Base-by-base conservation (phyloP, 108 stramenopile genomes). In the Cyclotella cryptica region DNA sequence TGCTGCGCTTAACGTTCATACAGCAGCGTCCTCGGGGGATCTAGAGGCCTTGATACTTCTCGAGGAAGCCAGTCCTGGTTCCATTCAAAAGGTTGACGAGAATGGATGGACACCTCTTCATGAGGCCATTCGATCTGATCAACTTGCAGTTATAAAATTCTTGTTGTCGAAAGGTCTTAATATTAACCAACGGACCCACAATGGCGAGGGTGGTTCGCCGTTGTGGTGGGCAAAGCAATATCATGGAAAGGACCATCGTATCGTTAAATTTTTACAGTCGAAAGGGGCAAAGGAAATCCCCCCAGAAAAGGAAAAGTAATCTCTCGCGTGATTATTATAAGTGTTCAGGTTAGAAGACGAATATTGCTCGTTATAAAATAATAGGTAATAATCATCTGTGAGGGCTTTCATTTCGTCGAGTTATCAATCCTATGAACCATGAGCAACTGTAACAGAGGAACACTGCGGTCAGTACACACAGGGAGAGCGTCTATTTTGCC, bases 81-180 rank as follows among this genome's bases (percentile, higher is more conserved):
- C 44, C 0, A 65, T 65, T 47, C 28, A 65, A 45, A 45, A 65
- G 7, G 45, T 65, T 0, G 64, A 96, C 69, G 55, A 65, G 3
- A 96, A 96, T 75, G 90, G 88, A 39, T 93, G 95, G 95, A 70
- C 78, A 30, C 88, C 95, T 14, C 30, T 96, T 22, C 92, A 93
- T 72, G 95, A 96, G 69, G 95, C 95, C 3, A 90, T 89, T 2
- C 73, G 95, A 39, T 72, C 82, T 57, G 95, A 90, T 19, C 51
- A 88, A 29, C 67, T 85, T 9, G 85, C 93, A 43, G 79, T 89
- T 7, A 15, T 94, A 19, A 76, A 89, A 49, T 93, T 75, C 39
- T 83, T 89, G 62, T 55, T 89, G 10, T 22, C 78, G 17, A 22
- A 72, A 28, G 88, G 88, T 21, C 43, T 74, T 10, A 73, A 84